phyloP scores from a whole-genome alignment of 441 rosid genomes.

The Gossypium schwendimanii region DNA sequence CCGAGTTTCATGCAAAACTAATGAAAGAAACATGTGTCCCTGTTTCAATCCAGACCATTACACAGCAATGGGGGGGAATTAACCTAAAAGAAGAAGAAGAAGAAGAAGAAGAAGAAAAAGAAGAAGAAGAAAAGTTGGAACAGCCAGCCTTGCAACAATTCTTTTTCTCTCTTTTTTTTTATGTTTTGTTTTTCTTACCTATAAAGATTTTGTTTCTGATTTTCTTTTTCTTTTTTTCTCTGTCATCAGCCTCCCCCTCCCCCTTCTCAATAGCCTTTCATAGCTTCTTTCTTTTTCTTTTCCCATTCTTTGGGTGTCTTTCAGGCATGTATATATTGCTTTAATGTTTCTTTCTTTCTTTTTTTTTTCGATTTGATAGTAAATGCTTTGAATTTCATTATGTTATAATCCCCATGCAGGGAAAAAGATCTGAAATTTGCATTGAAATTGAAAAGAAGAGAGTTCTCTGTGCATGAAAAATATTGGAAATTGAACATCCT shows the following conservation, averaged over 20 bases:
- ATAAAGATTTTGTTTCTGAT: not conserved
- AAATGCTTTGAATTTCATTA: not conserved
- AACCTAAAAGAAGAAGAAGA: not conserved
- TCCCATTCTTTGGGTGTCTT: slow-evolving; percentile 1
- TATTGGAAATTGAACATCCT: slow-evolving; percentile 14
- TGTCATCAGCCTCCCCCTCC: not conserved
- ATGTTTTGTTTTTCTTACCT: not conserved
- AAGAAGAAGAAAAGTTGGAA: not conserved
- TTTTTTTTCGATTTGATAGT: not conserved
- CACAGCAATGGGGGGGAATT: not conserved
- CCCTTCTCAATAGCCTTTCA: slow-evolving; percentile 8
- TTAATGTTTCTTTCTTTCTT: not conserved
- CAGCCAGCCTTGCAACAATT: slow-evolving; percentile 1
- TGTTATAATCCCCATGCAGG: not conserved
- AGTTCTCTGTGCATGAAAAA: slow-evolving; percentile 13
- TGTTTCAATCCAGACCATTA: slow-evolving; percentile 17
- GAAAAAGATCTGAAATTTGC: not conserved
- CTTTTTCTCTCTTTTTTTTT: not conserved
- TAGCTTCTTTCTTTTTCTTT: not conserved
- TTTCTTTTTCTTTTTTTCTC: not conserved
- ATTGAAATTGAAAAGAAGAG: not conserved
- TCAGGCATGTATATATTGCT: slow-evolving; percentile 12
- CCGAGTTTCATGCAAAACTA: slow-evolving; percentile 40
- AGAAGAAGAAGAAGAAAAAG: not conserved
- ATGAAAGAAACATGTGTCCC: slow-evolving; percentile 17